Conservation (phyloP, 2,329 filamentous ascomycete genomes). For the Hypoxylon sp. region DNA sequence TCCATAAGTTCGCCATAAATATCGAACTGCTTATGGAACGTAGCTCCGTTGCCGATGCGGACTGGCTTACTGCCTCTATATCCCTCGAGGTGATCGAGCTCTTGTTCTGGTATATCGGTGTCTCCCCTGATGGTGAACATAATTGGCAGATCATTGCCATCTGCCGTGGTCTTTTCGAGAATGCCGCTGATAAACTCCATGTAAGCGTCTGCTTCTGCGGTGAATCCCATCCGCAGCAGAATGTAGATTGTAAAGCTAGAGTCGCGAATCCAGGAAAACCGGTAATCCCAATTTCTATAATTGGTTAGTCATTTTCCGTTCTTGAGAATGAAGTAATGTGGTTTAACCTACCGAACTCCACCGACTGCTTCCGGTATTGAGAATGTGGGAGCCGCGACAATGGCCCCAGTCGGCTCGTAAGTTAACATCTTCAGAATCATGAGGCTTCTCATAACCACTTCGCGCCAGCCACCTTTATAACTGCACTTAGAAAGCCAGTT, state of each 20-base stretch:
- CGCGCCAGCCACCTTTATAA: constrained; percentile 80
- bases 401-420: constrained; percentile 83
- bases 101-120: constrained; percentile 79
- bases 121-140: constrained; percentile 86
- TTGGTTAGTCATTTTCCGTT: constrained; percentile 28
- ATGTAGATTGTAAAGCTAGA: constrained; percentile 85
- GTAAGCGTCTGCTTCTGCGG: constrained; percentile 81
- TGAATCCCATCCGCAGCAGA: constrained; percentile 81
- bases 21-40: constrained; percentile 82
- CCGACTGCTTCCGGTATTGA: constrained; percentile 82
- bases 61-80: constrained; percentile 80
- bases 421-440: constrained; percentile 83
- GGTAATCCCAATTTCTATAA: constrained; percentile 76
- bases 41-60: constrained; percentile 82
- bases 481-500: constrained; percentile 79
- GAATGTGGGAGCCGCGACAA: constrained; percentile 82
- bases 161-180: constrained; percentile 72
- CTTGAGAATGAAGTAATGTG: not conserved
- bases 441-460: constrained; percentile 78
- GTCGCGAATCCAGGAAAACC: constrained; percentile 85
- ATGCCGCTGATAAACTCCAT: constrained; percentile 83
- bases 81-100: constrained; percentile 78
- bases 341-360: constrained; percentile 62
- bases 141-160: constrained; percentile 77
- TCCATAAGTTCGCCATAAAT: constrained; percentile 87